A percentile compares a stretch with the other conserved stretches of the same genome.
Conservation (phyloP, 2,329 filamentous ascomycete species). For the Corynespora cassiicola region DNA sequence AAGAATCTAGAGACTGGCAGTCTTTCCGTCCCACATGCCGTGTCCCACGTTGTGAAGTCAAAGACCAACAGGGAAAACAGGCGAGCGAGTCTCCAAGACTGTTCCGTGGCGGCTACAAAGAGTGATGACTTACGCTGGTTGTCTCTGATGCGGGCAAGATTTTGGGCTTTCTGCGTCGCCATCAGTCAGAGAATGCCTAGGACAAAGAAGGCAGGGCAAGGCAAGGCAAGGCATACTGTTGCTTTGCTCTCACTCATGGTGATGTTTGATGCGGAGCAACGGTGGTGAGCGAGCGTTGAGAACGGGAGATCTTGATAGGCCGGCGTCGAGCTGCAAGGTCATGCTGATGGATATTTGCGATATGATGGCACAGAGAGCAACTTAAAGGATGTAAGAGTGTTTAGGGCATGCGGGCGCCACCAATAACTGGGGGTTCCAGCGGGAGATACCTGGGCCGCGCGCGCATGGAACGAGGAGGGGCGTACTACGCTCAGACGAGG, state of each 20-base stretch:
- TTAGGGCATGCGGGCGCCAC: slow-evolving; percentile 25
- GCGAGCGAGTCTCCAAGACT: no score
- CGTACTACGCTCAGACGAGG: slow-evolving; percentile 18
- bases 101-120: no score
- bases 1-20: no score
- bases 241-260: slow-evolving; percentile 36
- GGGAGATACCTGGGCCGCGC: slow-evolving; percentile 16
- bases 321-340: slow-evolving; percentile 18
- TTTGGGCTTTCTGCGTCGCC: slow-evolving; percentile 44
- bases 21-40: no score
- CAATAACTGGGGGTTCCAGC: slow-evolving; percentile 27
- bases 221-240: slow-evolving; percentile 23
- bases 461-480: slow-evolving; percentile 23
- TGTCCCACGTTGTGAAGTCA: no score
- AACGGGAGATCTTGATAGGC: slow-evolving; percentile 18
- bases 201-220: background rate
- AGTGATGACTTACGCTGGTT: slow-evolving; percentile 64
- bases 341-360: slow-evolving; percentile 26
- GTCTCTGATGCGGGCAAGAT: slow-evolving; percentile 70
- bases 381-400: slow-evolving; percentile 26
- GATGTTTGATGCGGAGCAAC: slow-evolving; percentile 12
- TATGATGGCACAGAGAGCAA: slow-evolving; percentile 28
- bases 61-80: no score
- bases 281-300: slow-evolving; percentile 13
- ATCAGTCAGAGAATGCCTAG: no score